Evolutionary conservation across 768 basidiomycete species (phyloP).

Genomic region (Porphyrellus cyaneotinctus): DNA sequence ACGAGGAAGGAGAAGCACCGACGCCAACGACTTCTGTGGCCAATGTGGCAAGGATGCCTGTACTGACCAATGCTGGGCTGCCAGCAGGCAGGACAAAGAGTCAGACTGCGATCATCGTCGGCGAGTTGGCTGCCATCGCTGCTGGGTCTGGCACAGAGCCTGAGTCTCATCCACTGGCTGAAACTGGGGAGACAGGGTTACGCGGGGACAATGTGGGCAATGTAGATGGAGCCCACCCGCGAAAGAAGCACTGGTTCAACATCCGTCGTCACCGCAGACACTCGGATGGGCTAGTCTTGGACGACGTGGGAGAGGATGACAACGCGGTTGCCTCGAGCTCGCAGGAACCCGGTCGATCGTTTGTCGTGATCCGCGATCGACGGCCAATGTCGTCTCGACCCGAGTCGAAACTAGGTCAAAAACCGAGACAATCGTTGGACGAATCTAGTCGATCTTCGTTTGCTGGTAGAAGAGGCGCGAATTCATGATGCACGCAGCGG

Average conservation of each 20-base stretch:
- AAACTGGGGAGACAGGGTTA: constrained; percentile 14
- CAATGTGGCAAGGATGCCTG: constrained; percentile 42
- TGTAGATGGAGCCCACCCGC: constrained; percentile 45
- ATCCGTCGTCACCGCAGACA: constrained; percentile 55
- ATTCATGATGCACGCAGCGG: constrained; percentile 19
- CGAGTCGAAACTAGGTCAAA: constrained; percentile 19
- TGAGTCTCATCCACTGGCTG: constrained; percentile 23
- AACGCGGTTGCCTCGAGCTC: constrained; percentile 29
- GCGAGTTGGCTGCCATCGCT: constrained; percentile 37
- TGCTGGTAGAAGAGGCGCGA: constrained; percentile 24
- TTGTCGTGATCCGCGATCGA: constrained; percentile 66
- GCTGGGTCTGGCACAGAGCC: constrained; percentile 12
- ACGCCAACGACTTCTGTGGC: constrained; percentile 50
- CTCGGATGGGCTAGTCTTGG: constrained; percentile 47
- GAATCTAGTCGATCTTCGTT: constrained; percentile 29
- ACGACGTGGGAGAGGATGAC: constrained; percentile 20
- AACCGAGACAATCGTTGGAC: constrained; percentile 28
- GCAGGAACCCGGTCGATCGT: constrained; percentile 47
- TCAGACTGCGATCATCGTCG: constrained; percentile 81
- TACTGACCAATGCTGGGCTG: constrained; percentile 30
- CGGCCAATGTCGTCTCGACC: constrained; percentile 35
- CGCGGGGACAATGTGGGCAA: constrained; percentile 26
- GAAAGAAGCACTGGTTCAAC: constrained; percentile 70
- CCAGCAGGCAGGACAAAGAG: constrained; percentile 75
- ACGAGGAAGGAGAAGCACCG: constrained; percentile 40